Evolutionary conservation across 1,284 basidiomycete species (phyloP), one percentile per base, ranked within the genome.

Genomic region (Fomitopsis pinicola): DNA sequence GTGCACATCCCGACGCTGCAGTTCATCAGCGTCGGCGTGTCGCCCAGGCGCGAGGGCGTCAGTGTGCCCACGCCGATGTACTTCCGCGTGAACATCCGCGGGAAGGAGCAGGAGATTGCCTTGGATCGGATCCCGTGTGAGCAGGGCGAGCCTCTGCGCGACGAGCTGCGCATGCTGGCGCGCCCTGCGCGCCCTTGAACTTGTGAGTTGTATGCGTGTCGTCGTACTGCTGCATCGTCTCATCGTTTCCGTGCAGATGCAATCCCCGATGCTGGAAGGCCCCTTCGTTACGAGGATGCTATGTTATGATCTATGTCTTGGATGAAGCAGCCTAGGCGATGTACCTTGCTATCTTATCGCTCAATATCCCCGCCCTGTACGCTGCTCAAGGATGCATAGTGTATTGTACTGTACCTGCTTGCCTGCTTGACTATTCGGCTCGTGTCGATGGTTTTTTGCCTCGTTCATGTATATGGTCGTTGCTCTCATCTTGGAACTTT

Each of bases 11-110:
- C 52, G 42, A 64, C 65, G 38, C 63, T 68, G 12, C 33, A 60
- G 53, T 66, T 64, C 58, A 42, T 67, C 55, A 63, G 62, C 5
- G 62, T 68, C 26, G 64, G 67, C 48, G 33, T 61, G 35, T 63
- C 40, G 9, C 38, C 42, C 5, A 52, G 38, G 65, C 46, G 65
- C 62, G 54, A 40, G 42, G 54, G 56, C 45, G 40, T 55, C 38
- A 22, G 46, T 42, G 54, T 65, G 45, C 40, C 56, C 48, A 53
- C 62, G 33, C 59, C 59, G 40, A 14, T 61, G 54, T 67, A 66
- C 66, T 68, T 60, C 59, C 59, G 57, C 5, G 63, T 65, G 55
- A 58, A 62, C 0, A 58, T 61, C 52, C 61, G 62, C 55, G 63
- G 58, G 28, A 62, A 58, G 30, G 42, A 54, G 17, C 44, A 35